A percentile compares a stretch with the other conserved stretches of the same genome.
Conservation (phyloP, 148 eudicot genomes). For the Diospyros kaki region DNA sequence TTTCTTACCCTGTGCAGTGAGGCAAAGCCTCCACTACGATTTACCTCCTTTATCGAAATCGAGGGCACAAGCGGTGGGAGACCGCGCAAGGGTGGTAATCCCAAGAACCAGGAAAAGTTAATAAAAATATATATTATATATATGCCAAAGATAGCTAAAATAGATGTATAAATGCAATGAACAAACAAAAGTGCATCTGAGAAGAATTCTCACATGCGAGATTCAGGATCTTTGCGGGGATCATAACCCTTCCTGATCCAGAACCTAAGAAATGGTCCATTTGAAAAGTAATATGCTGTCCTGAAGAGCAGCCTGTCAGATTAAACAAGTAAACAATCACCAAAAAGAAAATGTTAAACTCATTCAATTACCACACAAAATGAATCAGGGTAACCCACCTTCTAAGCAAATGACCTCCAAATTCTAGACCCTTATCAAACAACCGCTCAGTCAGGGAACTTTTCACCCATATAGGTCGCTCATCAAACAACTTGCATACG, state of each 20-base stretch:
- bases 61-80: too few species aligned
- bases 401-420: conserved; percentile 51
- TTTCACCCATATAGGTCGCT: conserved; percentile 89
- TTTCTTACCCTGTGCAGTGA: too few species aligned
- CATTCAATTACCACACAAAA: neutral
- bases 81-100: too few species aligned
- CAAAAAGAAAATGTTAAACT: neutral
- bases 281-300: conserved; percentile 83
- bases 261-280: conserved; percentile 89
- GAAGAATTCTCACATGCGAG: conserved; percentile 63
- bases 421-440: conserved; percentile 49
- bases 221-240: conserved; percentile 97
- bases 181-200: neutral
- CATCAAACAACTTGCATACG: conserved; percentile 80
- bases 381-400: conserved; percentile 33
- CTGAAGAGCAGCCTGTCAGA: conserved; percentile 72
- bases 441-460: conserved; percentile 65
- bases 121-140: neutral
- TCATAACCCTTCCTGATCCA: conserved; percentile 96
- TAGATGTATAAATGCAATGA: neutral
- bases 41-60: too few species aligned
- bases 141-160: neutral
- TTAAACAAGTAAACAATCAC: conserved; percentile 5
- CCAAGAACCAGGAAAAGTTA: neutral
- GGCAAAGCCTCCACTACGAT: too few species aligned